Conservation (phyloP, 305 asterid genomes). For the Lippia alba region DNA sequence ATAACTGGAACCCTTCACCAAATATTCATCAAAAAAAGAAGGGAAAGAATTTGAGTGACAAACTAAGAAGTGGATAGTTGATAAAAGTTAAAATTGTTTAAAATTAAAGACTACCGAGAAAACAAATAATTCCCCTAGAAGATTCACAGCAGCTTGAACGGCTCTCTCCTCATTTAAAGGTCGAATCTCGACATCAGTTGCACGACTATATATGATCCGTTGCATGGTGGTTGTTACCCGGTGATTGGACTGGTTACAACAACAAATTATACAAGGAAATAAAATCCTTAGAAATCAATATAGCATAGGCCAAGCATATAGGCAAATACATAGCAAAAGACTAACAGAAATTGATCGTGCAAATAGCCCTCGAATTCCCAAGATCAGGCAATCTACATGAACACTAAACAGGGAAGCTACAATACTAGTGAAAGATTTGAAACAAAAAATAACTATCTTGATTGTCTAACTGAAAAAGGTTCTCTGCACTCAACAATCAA, state of each 20-base stretch:
- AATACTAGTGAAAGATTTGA: no score
- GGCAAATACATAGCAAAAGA: no score
- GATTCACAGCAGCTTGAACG: constrained; percentile 93
- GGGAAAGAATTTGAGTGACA: neutral
- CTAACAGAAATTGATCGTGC: no score
- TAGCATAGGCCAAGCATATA: no score
- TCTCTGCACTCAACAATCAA: no score
- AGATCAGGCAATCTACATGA: no score
- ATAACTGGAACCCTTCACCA: constrained; percentile 9
- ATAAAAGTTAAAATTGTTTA: constrained; percentile 23
- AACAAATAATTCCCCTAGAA: constrained; percentile 80
- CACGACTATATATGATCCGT: constrained; percentile 86
- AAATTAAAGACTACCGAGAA: constrained; percentile 61
- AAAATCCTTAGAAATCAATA: constrained; percentile 21
- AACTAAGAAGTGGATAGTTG: constrained; percentile 8
- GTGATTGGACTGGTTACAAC: constrained; percentile 72
- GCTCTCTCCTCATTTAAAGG: constrained; percentile 95
- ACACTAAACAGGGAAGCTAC: no score
- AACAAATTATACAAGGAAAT: constrained; percentile 30
- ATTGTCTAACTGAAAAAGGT: no score
- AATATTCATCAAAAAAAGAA: neutral
- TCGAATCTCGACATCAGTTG: constrained; percentile 92
- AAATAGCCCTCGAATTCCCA: no score
- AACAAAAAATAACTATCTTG: no score
- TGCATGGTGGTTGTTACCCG: constrained; percentile 87